Percentiles rank a stretch among this genome's conserved stretches.
Evolutionary conservation across 1,284 basidiomycete species (phyloP).

Genomic region (Earliella scabrosa): DNA sequence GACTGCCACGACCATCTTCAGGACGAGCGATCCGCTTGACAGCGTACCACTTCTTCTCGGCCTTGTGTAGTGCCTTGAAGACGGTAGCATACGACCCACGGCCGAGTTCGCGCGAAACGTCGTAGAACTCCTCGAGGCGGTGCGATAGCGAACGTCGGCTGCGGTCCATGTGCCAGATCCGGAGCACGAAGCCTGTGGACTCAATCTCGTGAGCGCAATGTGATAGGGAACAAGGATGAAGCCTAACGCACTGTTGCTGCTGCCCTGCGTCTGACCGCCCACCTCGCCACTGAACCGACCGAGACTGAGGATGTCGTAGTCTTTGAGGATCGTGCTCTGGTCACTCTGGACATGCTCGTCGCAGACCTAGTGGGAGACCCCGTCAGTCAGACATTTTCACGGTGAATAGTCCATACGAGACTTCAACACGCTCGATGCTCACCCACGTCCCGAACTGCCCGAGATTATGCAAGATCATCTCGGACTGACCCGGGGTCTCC

Average conservation of each 20-base stretch:
- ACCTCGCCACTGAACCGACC: not conserved
- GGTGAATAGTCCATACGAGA: no score
- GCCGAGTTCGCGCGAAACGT: constrained; percentile 66
- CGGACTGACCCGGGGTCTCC: not conserved
- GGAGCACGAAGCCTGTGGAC: not conserved
- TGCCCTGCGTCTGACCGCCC: not conserved
- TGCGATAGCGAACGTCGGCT: not conserved
- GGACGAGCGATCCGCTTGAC: constrained; percentile 71
- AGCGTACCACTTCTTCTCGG: constrained; percentile 64
- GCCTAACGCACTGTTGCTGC: not conserved
- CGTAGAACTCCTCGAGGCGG: constrained; percentile 47
- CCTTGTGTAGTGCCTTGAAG: constrained; percentile 63
- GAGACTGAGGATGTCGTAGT: not conserved
- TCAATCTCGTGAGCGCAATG: not conserved
- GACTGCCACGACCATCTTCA: constrained; percentile 75
- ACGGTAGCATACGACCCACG: constrained; percentile 82
- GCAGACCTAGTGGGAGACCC: not conserved
- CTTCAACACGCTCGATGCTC: constrained; percentile 17
- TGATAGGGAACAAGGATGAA: not conserved
- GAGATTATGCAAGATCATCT: not conserved
- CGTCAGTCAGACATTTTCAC: not conserved
- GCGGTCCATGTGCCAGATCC: constrained; percentile 1
- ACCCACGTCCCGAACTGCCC: constrained; percentile 1
- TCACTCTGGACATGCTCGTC: not conserved
- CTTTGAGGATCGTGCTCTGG: not conserved